Evolutionary conservation across 306 rosid genomes (phyloP).

Genomic region (Prunus mongolica): DNA sequence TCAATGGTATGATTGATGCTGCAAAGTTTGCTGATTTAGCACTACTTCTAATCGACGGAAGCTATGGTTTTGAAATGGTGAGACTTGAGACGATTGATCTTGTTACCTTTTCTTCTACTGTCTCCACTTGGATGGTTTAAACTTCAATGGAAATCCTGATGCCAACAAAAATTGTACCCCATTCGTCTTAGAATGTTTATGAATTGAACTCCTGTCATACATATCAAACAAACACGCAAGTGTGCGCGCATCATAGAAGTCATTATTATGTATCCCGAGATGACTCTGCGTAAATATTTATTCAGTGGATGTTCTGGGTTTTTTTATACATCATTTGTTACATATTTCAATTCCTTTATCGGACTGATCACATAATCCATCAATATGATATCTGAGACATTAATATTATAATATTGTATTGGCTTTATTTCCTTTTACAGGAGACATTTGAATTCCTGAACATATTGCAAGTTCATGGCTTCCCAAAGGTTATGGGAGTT

Average conservation of each 20-base stretch:
- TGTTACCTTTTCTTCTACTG: not conserved
- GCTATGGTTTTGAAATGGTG: constrained; percentile 96
- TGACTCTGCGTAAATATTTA: not conserved
- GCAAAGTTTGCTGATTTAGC: constrained; percentile 91
- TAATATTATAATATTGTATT: not conserved
- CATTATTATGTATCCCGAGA: not conserved
- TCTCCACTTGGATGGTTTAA: not conserved
- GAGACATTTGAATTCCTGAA: constrained; percentile 97
- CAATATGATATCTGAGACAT: not conserved
- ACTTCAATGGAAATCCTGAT: not conserved
- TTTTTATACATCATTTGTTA: not conserved
- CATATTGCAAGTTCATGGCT: constrained; percentile 86
- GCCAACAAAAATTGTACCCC: not conserved
- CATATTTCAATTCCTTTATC: no score
- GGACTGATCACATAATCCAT: not conserved
- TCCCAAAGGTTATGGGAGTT: constrained; percentile 96
- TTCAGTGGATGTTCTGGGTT: not conserved
- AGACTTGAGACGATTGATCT: constrained; percentile 14
- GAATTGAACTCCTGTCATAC: not conserved
- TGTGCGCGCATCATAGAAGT: not conserved
- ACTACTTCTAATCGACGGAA: constrained; percentile 89
- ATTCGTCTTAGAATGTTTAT: not conserved
- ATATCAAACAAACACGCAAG: not conserved
- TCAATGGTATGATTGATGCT: constrained; percentile 92
- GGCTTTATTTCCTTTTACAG: constrained; percentile 35